phyloP scores from a whole-genome alignment of 2,329 filamentous ascomycete species.

The Metarhizium humberi region DNA sequence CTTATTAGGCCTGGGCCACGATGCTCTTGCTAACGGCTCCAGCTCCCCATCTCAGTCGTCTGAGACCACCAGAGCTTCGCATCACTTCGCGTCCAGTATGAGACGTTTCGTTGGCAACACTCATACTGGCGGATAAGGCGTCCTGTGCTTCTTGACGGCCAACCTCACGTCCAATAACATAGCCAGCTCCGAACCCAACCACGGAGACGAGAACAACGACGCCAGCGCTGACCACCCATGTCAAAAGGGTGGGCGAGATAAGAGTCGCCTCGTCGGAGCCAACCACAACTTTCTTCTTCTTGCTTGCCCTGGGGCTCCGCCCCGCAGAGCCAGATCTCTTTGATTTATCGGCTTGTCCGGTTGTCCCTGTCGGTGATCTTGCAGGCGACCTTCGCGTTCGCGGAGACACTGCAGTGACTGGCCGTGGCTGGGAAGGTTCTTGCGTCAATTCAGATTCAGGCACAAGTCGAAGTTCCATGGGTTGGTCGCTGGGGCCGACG shows the following conservation, averaged over 20 bases:
- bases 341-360: constrained; percentile 29
- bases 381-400: constrained; percentile 20
- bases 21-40: constrained; percentile 42
- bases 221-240: constrained; percentile 57
- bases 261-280: constrained; percentile 25
- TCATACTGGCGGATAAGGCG: constrained; percentile 31
- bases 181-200: constrained; percentile 60
- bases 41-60: constrained; percentile 44
- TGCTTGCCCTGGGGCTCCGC: constrained; percentile 37
- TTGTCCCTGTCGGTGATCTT: constrained; percentile 18
- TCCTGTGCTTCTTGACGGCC: constrained; percentile 54
- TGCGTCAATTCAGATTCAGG: constrained; percentile 51
- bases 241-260: constrained; percentile 51
- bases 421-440: constrained; percentile 15
- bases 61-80: constrained; percentile 40
- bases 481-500: constrained; percentile 38
- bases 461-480: constrained; percentile 49
- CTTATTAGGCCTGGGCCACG: constrained; percentile 26
- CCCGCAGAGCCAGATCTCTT: constrained; percentile 37
- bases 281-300: constrained; percentile 48
- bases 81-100: constrained; percentile 46
- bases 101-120: constrained; percentile 34
- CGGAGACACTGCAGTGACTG: constrained; percentile 12
- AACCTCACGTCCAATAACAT: constrained; percentile 58
- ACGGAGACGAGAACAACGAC: constrained; percentile 60